A percentile compares a stretch with the other conserved stretches of the same genome.
These are phyloP conservation scores for Botrytis porri DNA, from an alignment of 2,329 filamentous ascomycete genomes.

Conservation along the genomic window DNA sequence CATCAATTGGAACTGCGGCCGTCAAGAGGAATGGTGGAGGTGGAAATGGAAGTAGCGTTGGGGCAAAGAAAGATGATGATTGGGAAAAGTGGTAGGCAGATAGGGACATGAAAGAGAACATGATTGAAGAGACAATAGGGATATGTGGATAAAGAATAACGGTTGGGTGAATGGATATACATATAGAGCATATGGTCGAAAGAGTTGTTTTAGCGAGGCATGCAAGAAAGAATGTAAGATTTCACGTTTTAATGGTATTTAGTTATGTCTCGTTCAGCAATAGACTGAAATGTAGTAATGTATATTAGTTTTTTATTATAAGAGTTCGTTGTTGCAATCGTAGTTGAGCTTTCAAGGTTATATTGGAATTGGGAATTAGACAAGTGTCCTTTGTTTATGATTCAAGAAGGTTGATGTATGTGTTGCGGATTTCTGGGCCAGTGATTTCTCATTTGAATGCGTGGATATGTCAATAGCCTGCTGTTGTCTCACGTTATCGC, in stretches of 20 bases:
- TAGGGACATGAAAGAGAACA: background rate
- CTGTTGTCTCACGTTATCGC: background rate
- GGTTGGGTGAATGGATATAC: constrained; percentile 7
- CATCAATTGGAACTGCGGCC: constrained; percentile 35
- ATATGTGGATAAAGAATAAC: background rate
- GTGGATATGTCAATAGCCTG: background rate
- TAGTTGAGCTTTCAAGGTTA: background rate
- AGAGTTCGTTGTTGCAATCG: background rate
- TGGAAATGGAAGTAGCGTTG: constrained; percentile 17
- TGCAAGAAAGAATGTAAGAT: background rate
- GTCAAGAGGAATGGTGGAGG: constrained; percentile 34
- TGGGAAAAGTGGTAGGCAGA: constrained; percentile 52
- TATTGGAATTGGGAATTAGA: background rate
- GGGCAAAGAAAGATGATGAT: constrained; percentile 52
- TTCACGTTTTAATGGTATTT: background rate
- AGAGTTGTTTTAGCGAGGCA: background rate
- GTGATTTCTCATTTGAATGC: background rate
- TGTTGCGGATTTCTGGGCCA: background rate
- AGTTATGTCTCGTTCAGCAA: background rate
- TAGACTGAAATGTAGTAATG: background rate
- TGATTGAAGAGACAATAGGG: background rate
- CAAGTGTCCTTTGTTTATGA: background rate
- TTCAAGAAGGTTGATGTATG: background rate
- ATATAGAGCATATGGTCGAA: background rate
- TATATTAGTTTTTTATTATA: background rate